phyloP scores from a whole-genome alignment of 352 stramenopile species.

The Globisporangium spiculum region DNA sequence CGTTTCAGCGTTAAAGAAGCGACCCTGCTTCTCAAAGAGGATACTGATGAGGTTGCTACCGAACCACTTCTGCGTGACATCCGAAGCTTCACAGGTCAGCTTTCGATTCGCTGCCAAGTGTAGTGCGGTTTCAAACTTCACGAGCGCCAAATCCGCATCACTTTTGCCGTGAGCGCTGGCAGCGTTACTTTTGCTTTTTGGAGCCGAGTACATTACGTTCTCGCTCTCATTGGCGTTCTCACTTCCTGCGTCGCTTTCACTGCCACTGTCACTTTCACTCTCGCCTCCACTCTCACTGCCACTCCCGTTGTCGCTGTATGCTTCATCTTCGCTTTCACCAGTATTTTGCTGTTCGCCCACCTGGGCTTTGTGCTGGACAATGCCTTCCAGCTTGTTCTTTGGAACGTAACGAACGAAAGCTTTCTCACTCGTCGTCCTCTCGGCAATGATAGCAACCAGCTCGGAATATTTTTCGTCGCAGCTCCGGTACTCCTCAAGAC shows the following conservation, averaged over 20 bases:
- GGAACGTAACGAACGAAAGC: constrained; percentile 28
- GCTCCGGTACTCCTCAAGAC: constrained; percentile 30
- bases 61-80: constrained; percentile 40
- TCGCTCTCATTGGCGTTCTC: constrained; percentile 4
- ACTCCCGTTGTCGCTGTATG: constrained; percentile 6
- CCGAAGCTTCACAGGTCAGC: constrained; percentile 30
- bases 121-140: constrained; percentile 48
- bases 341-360: constrained; percentile 4
- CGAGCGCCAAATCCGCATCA: constrained; percentile 21
- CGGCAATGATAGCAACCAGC: constrained; percentile 49
- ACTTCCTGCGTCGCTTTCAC: background rate
- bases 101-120: constrained; percentile 48
- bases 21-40: constrained; percentile 37
- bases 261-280: constrained; percentile 12
- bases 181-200: background rate
- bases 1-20: constrained; percentile 31
- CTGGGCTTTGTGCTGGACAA: constrained; percentile 1
- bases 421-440: constrained; percentile 33
- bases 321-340: constrained; percentile 16
- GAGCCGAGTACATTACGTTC: background rate
- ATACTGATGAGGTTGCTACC: constrained; percentile 52
- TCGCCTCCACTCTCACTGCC: constrained; percentile 18
- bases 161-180: background rate
- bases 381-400: constrained; percentile 5
- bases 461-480: constrained; percentile 40